Conservation (phyloP, 495 filamentous ascomycete species). For the Aspergillus bertholletiae region DNA sequence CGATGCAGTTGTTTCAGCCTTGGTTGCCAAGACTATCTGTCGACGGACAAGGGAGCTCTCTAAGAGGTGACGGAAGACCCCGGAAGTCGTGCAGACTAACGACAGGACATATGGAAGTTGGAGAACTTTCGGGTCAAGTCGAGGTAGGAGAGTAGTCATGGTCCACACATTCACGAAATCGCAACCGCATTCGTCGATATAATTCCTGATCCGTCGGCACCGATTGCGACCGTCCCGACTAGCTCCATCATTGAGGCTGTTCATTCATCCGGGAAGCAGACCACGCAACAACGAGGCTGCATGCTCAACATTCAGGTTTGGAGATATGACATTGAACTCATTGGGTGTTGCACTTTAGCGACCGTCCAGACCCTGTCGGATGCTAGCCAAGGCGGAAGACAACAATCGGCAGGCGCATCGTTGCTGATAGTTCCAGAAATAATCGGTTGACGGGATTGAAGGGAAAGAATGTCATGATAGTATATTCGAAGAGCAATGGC, state of each 20-base stretch:
- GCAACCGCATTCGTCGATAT: conserved; percentile 34
- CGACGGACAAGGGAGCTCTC: conserved; percentile 16
- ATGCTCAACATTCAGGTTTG: not conserved
- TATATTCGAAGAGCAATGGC: not conserved
- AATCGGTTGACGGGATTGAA: not conserved
- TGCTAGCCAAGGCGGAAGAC: not conserved
- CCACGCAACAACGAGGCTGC: conserved; percentile 3
- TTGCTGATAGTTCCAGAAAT: not conserved
- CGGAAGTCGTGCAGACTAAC: not conserved
- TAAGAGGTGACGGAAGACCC: not conserved
- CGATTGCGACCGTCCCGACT: conserved; percentile 28
- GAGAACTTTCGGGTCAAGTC: not conserved
- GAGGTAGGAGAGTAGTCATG: not conserved
- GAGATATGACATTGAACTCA: not conserved
- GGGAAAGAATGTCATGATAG: not conserved
- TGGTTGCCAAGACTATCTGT: conserved; percentile 22
- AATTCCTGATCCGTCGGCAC: conserved; percentile 20
- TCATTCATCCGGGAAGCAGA: not conserved
- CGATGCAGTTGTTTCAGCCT: conserved; percentile 6
- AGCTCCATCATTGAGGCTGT: not conserved
- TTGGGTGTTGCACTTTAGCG: not conserved
- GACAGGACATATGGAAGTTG: not conserved
- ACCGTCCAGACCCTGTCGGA: not conserved
- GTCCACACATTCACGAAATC: conserved; percentile 13
- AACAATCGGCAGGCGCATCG: conserved; percentile 7